These are phyloP conservation scores for Lentinula raphanica DNA, from an alignment of 768 basidiomycete species.

Conservation along the genomic window DNA sequence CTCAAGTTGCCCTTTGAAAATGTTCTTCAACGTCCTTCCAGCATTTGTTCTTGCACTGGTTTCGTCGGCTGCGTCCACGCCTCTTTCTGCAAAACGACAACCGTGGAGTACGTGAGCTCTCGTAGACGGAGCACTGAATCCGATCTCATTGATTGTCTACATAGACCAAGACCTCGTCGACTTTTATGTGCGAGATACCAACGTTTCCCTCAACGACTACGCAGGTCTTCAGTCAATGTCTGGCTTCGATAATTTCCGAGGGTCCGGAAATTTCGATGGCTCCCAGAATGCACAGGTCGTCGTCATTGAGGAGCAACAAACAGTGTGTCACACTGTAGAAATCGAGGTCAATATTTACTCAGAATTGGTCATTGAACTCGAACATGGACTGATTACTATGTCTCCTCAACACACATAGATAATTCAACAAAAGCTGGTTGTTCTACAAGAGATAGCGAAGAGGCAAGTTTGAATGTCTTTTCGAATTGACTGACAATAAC, in stretches of 20 bases:
- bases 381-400: background rate
- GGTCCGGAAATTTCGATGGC: constrained; percentile 16
- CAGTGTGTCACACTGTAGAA: constrained; percentile 15
- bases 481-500: background rate
- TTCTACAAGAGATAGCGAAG: constrained; percentile 24
- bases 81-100: constrained; percentile 2
- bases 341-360: constrained; percentile 3
- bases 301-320: constrained; percentile 15
- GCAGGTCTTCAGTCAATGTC: constrained; percentile 12
- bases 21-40: background rate
- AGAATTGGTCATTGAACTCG: background rate
- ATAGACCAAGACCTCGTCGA: constrained; percentile 3
- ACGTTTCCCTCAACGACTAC: constrained; percentile 16
- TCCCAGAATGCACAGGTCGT: constrained; percentile 13
- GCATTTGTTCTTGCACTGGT: constrained; percentile 2
- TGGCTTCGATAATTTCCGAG: constrained; percentile 13
- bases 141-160: background rate
- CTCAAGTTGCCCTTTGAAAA: background rate
- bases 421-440: constrained; percentile 23
- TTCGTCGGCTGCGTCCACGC: background rate
- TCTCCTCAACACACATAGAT: constrained; percentile 5
- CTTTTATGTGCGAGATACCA: constrained; percentile 4
- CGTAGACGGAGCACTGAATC: background rate
- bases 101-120: background rate
- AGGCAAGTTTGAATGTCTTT: constrained; percentile 9